Conservation (phyloP, 768 basidiomycete genomes). For the Auricularia sp. region DNA sequence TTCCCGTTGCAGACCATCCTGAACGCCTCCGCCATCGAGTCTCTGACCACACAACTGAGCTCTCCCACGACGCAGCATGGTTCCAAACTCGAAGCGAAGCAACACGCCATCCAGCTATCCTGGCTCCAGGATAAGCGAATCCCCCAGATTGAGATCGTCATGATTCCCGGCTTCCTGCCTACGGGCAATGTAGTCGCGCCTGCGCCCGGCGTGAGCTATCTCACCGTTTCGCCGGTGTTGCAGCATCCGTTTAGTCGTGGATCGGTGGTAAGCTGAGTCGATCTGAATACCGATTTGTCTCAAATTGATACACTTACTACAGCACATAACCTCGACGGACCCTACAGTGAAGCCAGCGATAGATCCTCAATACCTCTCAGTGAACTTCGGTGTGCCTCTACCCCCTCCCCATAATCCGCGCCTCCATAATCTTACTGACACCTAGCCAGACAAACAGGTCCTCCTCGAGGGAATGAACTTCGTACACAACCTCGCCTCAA, state of each 20-base stretch:
- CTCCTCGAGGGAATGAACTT: slow-evolving; percentile 54
- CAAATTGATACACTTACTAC: not conserved
- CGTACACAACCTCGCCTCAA: slow-evolving; percentile 42
- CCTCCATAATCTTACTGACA: not conserved
- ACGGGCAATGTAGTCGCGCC: slow-evolving; percentile 13
- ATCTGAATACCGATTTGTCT: no score
- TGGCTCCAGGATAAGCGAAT: slow-evolving; percentile 1
- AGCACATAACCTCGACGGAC: slow-evolving; percentile 22
- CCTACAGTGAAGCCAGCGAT: slow-evolving; percentile 39
- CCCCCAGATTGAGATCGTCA: slow-evolving; percentile 15
- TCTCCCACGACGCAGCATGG: slow-evolving; percentile 29
- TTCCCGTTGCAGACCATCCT: slow-evolving; percentile 9
- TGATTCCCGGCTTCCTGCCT: slow-evolving; percentile 38
- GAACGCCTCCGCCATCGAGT: slow-evolving; percentile 15
- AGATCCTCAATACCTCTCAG: slow-evolving; percentile 41
- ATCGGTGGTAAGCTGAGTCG: slow-evolving; percentile 19
- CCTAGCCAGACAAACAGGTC: slow-evolving; percentile 29
- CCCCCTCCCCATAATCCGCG: slow-evolving; percentile 35
- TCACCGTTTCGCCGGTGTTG: slow-evolving; percentile 55
- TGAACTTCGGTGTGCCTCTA: slow-evolving; percentile 38
- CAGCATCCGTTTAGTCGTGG: slow-evolving; percentile 48
- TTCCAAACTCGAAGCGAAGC: slow-evolving; percentile 36
- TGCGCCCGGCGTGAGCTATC: not conserved
- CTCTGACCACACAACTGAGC: not conserved
- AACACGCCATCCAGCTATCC: slow-evolving; percentile 21